Evolutionary conservation across 2,329 filamentous ascomycete genomes (phyloP).

Genomic region (Talaromyces albobiverticillius): DNA sequence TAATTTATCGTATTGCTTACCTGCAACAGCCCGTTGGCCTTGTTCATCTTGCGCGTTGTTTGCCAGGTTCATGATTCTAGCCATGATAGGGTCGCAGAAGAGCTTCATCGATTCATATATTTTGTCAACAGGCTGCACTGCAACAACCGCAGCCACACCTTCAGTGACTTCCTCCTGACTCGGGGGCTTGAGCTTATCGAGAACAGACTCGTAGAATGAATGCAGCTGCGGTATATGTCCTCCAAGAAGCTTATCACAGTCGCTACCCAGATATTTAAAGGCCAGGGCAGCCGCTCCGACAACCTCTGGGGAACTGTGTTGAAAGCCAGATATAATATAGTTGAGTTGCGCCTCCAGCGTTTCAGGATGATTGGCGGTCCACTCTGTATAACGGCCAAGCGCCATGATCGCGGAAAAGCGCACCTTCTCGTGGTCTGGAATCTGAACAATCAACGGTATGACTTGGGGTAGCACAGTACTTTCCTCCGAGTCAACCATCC

Average conservation of each 20-base stretch:
- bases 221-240: constrained; percentile 83
- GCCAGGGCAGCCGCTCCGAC: constrained; percentile 87
- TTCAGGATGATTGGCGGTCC: constrained; percentile 91
- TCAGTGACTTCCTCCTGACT: constrained; percentile 97
- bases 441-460: constrained; percentile 89
- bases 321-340: constrained; percentile 92
- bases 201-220: constrained; percentile 83
- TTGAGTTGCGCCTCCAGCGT: constrained; percentile 90
- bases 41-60: constrained; percentile 80
- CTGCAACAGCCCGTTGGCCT: constrained; percentile 80
- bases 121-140: constrained; percentile 75
- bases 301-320: constrained; percentile 84
- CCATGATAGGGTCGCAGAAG: constrained; percentile 88
- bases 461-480: constrained; percentile 82
- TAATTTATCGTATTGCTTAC: constrained; percentile 40
- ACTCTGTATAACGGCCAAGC: constrained; percentile 92
- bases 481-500: constrained; percentile 91
- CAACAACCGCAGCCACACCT: constrained; percentile 87
- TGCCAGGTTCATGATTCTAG: constrained; percentile 80
- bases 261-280: constrained; percentile 95
- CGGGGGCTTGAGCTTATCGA: constrained; percentile 77
- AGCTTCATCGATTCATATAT: constrained; percentile 83
- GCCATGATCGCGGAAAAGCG: constrained; percentile 98
- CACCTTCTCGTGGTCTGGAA: constrained; percentile 95
- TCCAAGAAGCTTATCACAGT: constrained; percentile 84